These are phyloP conservation scores for Rhinocladiella similis DNA, from an alignment of 2,329 filamentous ascomycete genomes.

Conservation along the genomic window DNA sequence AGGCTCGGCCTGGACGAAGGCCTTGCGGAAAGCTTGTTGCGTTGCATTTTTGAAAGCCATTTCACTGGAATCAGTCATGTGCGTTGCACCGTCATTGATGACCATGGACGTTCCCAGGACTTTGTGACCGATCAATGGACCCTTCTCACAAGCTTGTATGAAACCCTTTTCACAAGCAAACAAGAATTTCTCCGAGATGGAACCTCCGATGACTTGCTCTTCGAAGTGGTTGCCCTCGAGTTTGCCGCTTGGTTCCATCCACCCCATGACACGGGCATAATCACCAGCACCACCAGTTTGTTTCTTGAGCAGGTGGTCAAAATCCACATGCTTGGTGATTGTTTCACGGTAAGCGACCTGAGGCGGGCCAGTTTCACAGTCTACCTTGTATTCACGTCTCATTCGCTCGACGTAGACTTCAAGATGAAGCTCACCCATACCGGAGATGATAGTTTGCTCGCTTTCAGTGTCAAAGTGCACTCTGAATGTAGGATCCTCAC, in stretches of 20 bases:
- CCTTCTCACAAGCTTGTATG: conserved; percentile 76
- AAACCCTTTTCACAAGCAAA: conserved; percentile 96
- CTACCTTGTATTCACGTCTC: conserved; percentile 93
- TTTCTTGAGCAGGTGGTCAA: conserved; percentile 92
- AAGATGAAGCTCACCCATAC: conserved; percentile 96
- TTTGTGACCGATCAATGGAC: conserved; percentile 87
- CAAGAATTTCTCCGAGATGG: conserved; percentile 93
- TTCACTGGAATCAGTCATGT: conserved; percentile 97
- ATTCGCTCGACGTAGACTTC: conserved; percentile 98
- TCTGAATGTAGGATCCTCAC: conserved; percentile 96
- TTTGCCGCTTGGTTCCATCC: conserved; percentile 78
- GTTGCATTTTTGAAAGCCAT: conserved; percentile 93
- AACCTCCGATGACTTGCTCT: conserved; percentile 81
- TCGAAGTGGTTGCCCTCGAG: conserved; percentile 79
- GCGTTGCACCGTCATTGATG: conserved; percentile 92
- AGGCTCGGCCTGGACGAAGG: conserved; percentile 77
- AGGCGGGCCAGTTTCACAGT: conserved; percentile 92
- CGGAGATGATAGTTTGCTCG: conserved; percentile 95
- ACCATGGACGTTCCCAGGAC: conserved; percentile 90
- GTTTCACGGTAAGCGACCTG: conserved; percentile 98
- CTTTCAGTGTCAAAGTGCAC: conserved; percentile 90
- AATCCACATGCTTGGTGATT: conserved; percentile 74
- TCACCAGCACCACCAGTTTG: conserved; percentile 95
- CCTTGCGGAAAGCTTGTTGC: conserved; percentile 94
- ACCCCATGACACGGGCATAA: conserved; percentile 89